Evolutionary conservation across 192 early-diverging fungal species (phyloP), one percentile per base, ranked within the genome.

Genomic region (Powellomyces hirtus): DNA sequence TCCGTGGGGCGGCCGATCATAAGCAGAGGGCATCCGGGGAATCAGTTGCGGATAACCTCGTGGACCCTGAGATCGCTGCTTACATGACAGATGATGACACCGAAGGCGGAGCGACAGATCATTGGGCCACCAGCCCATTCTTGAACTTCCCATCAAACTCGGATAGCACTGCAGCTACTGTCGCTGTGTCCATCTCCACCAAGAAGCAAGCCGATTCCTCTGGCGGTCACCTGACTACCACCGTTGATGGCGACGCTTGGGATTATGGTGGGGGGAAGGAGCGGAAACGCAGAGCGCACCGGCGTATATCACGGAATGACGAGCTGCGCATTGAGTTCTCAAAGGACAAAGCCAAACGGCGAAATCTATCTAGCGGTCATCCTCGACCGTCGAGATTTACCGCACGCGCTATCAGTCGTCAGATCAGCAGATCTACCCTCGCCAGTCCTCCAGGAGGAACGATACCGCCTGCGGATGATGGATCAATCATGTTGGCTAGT

Each of bases 61-160:
- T 85, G 10, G 85, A 87, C 56, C 85, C 83, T 18, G 85, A 87
- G 45, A 81, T 87, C n/a, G 85, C 78, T 10, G 76, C 77, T 0
- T 86, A 81, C 56, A 80, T 78, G 80, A 81, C 75, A 0, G 85
- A 88, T 24, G 87, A 88, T n/a, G 86, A 89, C 27, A 81, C 81
- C 18, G 77, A 81, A 29, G 38, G 30, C 26, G 67, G 33, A 22
- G n/a, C 26, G 1, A 26, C 67, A 11, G 58, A 45, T 45, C 55
- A 60, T 27, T 69, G 67, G 67, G 58, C 67, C 1, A 60, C 67
- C 0, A 69, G 40, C 26, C 65, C 65, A 0, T 57, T 67, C 24
- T 37, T 67, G 37, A 60, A 60, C 52, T 59, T 69, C 60, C 67
- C 67, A 4, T 33, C 67, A 14, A 50, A 69, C 57, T 8, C 33